Base-by-base conservation (phyloP, 2,329 filamentous ascomycete genomes). In the Alternaria novae-zelandiae region DNA sequence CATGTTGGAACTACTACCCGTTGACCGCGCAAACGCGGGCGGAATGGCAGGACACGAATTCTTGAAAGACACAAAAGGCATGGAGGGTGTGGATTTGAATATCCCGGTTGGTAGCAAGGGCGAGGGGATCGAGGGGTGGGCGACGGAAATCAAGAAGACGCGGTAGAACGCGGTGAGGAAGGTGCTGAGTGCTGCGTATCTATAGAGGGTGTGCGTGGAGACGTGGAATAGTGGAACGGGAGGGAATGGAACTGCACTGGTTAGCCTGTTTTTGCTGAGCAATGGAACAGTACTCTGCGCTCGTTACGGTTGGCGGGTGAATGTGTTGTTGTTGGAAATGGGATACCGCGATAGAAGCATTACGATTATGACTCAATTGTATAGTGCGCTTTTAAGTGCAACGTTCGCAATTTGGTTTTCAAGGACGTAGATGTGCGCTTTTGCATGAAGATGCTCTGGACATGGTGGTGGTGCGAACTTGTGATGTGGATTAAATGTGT, bases 51-150 rank as follows among this genome's bases (percentile, higher is more conserved):
- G 91, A 7, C 93, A 97, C 72, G 79, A 84, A 6, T 98, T 95
- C 87, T 81, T 98, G 70, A 89, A 92, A 65, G 91, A 94, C 69
- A 94, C 94, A 4, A 90, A 91, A 32, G 95, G 94, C 8, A 98
- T 99, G 94, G 90, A 94, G 73, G 87, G 86, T 11, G 82, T 95
- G 59, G 89, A 88, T 78, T 86, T 97, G 65, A 88, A 91, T 15
- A 85, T 97, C 30, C 83, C 89, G 51, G 91, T 96, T 1, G 94
- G 94, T 7, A 93, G 90, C 68, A 89, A 89, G 61, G 95, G 95
- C 2, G 95, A 97, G 61, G 94, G 93, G 0, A 98, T 98, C 75
- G 93, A 97, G 59, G 95, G 95, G 4, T 98, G 95, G 95, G 89
- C 93, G 9, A 89, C 86, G 44, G 95, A 98, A 83, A 87, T 97